Evolutionary conservation across 164 flowering plant species (phyloP).

Genomic region (Houttuynia cordata): DNA sequence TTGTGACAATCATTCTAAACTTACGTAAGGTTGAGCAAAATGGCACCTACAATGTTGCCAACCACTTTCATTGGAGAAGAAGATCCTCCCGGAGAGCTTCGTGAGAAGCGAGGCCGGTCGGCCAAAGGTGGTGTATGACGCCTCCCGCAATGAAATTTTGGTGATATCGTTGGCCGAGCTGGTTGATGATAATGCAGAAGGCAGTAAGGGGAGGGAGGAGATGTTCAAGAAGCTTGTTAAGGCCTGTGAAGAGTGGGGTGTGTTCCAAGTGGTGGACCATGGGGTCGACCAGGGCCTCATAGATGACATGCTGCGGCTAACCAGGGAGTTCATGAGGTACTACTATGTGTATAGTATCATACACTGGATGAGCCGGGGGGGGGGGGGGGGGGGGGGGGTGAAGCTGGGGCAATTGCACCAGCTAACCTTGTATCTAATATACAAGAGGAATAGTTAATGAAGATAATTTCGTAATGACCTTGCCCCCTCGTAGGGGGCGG

Average conservation of each 20-base stretch:
- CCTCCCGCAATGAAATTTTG: conserved; percentile 59
- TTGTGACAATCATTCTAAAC: too few species aligned
- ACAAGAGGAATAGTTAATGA: too few species aligned
- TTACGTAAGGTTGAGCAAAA: too few species aligned
- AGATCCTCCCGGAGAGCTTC: conserved; percentile 23
- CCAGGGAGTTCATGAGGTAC: conserved; percentile 54
- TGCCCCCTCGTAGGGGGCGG: too few species aligned
- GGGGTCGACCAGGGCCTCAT: conserved; percentile 50
- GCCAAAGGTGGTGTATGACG: conserved; percentile 58
- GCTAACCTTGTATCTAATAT: too few species aligned
- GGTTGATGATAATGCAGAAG: conserved; percentile 35
- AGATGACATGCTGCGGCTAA: conserved; percentile 43
- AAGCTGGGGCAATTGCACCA: too few species aligned
- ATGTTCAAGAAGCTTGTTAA: conserved; percentile 46
- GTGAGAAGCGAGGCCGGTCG: conserved; percentile 74
- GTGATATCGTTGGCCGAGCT: conserved; percentile 49
- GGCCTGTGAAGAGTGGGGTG: conserved; percentile 82
- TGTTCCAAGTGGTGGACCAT: conserved; percentile 76
- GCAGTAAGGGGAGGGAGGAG: conserved; percentile 32
- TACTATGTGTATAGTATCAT: too few species aligned
- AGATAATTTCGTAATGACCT: too few species aligned
- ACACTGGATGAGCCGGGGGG: too few species aligned
- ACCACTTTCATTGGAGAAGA: too few species aligned
- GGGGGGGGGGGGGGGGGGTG: too few species aligned
- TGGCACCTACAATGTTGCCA: too few species aligned